These are phyloP conservation scores for Knoxdaviesia capensis DNA, from an alignment of 2,329 filamentous ascomycete genomes.

Conservation along the genomic window DNA sequence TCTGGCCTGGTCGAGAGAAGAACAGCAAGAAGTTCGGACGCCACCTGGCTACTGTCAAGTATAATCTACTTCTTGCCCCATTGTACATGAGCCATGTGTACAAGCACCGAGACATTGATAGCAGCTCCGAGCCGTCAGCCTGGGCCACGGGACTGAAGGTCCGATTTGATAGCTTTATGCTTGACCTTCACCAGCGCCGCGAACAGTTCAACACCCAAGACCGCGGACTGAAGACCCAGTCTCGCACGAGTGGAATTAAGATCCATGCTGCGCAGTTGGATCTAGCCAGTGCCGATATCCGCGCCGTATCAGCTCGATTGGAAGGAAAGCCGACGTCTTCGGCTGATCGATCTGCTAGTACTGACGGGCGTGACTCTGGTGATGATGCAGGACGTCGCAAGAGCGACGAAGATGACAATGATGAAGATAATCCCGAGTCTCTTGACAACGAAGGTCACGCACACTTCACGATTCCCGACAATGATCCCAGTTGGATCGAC, in stretches of 20 bases:
- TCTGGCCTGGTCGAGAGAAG: conserved; percentile 88
- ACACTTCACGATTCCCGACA: conserved; percentile 85
- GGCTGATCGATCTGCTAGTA: not conserved
- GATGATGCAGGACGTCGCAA: not conserved
- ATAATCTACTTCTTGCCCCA: conserved; percentile 79
- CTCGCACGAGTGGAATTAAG: conserved; percentile 77
- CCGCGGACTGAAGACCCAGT: conserved; percentile 54
- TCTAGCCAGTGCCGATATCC: conserved; percentile 74
- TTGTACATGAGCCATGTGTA: conserved; percentile 94
- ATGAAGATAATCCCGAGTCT: conserved; percentile 26
- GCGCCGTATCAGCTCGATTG: conserved; percentile 82
- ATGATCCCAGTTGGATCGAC: conserved; percentile 91
- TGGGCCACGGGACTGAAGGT: conserved; percentile 95
- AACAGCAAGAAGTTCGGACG: conserved; percentile 97
- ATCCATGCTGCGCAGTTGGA: conserved; percentile 91
- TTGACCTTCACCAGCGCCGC: conserved; percentile 83
- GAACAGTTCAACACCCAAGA: conserved; percentile 78
- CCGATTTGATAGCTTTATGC: conserved; percentile 88
- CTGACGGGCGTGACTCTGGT: too few species aligned
- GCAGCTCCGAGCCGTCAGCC: conserved; percentile 54
- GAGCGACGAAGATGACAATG: conserved; percentile 8
- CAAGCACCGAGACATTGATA: conserved; percentile 91
- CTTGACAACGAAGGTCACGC: conserved; percentile 38
- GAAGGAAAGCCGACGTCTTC: conserved; percentile 40
- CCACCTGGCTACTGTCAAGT: conserved; percentile 96